Evolutionary conservation across 148 eudicot genomes (phyloP), one percentile per base, ranked within the genome.

Genomic region (Silene uniflora): DNA sequence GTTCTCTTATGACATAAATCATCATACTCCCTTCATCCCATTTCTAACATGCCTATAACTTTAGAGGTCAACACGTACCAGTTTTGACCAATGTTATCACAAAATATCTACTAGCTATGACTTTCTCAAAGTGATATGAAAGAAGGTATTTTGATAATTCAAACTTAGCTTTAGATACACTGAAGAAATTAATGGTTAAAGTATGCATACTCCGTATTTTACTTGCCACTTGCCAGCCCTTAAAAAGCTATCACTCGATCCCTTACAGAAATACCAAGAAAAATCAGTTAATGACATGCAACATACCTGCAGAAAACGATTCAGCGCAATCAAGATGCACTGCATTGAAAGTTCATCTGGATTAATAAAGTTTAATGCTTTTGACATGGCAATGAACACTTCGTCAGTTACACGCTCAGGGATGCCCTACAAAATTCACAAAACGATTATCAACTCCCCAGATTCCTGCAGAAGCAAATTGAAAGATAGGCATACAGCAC

Each of bases 351-450:
- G 93, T 78, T 96, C 98, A 86, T 92, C 97, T 14, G 99, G 99
- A 74, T 96, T 96, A 70, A 96, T 96, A 85, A 96, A 96, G 83
- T 96, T 96, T 54, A 96, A 84, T 42, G 99, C 98, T 86, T 96
- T 96, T 79, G 99, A 96, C 99, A 96, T 96, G 87, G 99, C 97
- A 82, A 96, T 93, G 69, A 96, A 96, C 73, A 96, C 99, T 87
- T 96, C 99, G 63, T 88, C 85, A 24, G 99, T 96, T 32, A 96
- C 97, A 69, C 99, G 90, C 75, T 92, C 99, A 66, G 99, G 99
- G 81, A 96, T 61, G 29, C 98, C 99, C 99, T 96, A 78, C 72
- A 81, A 73, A 73, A 75, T 60, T 69, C 24, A 35, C 69, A 71
- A 73, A 65, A 71, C 2, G 46, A 67, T 6, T 10, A 10, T 81